Percentiles rank a stretch among this genome's conserved stretches.
These are phyloP conservation scores for Rhizopus stolonifer DNA, from an alignment of 371 early-diverging fungal genomes.

Conservation along the genomic window DNA sequence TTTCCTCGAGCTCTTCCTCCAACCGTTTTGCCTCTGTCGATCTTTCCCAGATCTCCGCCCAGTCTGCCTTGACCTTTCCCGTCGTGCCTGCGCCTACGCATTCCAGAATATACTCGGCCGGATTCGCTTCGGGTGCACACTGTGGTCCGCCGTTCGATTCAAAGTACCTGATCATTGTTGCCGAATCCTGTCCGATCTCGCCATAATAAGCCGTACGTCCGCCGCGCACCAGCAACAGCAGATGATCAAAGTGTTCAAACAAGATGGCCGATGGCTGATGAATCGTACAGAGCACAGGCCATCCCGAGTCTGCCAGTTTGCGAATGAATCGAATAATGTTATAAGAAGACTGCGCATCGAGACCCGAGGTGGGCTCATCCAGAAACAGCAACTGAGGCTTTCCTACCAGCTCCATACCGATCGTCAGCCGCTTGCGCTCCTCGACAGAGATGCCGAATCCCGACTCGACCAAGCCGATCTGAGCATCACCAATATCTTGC, in stretches of 20 bases:
- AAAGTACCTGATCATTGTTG: slow-evolving; percentile 61
- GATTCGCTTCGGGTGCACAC: slow-evolving; percentile 60
- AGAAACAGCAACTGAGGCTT: slow-evolving; percentile 76
- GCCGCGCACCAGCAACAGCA: slow-evolving; percentile 75
- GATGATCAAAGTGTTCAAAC: slow-evolving; percentile 79
- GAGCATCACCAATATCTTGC: slow-evolving; percentile 56
- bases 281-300: slow-evolving; percentile 75
- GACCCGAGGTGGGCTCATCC: slow-evolving; percentile 86
- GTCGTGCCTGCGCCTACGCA: slow-evolving; percentile 61
- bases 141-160: slow-evolving; percentile 59
- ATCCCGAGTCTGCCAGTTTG: slow-evolving; percentile 66
- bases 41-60: slow-evolving; percentile 60
- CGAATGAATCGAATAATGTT: slow-evolving; percentile 74
- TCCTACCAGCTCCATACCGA: slow-evolving; percentile 72
- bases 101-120: slow-evolving; percentile 74
- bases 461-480: slow-evolving; percentile 57
- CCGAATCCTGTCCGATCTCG: slow-evolving; percentile 60
- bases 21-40: slow-evolving; percentile 48
- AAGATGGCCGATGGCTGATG: slow-evolving; percentile 84
- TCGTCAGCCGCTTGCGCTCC: slow-evolving; percentile 68
- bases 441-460: slow-evolving; percentile 63
- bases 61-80: slow-evolving; percentile 57
- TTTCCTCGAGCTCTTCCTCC: slow-evolving; percentile 32
- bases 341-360: slow-evolving; percentile 66
- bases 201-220: slow-evolving; percentile 82